Conservation (phyloP, 805 yeast species). For the Metschnikowia sp. region DNA sequence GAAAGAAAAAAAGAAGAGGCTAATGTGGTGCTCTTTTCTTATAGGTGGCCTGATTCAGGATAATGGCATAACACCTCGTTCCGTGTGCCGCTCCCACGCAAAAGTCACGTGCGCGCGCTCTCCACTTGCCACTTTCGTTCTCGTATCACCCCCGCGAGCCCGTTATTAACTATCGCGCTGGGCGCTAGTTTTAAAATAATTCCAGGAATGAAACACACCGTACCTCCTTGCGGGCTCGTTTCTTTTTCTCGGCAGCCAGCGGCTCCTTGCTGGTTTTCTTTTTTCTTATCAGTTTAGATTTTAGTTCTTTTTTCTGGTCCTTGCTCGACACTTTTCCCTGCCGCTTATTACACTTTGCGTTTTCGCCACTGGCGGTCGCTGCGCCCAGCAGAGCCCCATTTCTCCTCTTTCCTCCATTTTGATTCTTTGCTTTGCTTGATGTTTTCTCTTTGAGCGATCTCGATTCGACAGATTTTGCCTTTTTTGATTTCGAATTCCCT, state of each 20-base stretch:
- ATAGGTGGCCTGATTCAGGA: neutral
- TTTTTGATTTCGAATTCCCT: neutral
- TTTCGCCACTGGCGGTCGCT: neutral
- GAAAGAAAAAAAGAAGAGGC: neutral
- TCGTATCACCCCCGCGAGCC: neutral
- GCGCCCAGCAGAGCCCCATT: neutral
- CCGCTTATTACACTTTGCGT: neutral
- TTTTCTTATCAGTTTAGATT: neutral
- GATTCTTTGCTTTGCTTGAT: neutral
- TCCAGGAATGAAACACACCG: constrained; percentile 12
- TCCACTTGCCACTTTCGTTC: neutral
- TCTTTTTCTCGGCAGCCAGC: neutral
- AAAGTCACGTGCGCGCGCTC: constrained; percentile 4
- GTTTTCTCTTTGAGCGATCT: neutral
- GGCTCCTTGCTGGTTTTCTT: neutral
- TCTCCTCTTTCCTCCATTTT: neutral
- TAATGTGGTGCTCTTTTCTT: neutral
- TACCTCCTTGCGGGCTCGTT: constrained; percentile 3
- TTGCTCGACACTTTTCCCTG: neutral
- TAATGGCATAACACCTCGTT: constrained; percentile 1
- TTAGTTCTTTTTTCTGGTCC: neutral
- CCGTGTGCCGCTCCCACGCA: constrained; percentile 1
- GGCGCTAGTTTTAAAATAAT: constrained; percentile 1
- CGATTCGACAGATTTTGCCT: neutral
- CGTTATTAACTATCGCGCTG: neutral